phyloP scores from a whole-genome alignment of 345 rosid genomes.

The Brassica incana region DNA sequence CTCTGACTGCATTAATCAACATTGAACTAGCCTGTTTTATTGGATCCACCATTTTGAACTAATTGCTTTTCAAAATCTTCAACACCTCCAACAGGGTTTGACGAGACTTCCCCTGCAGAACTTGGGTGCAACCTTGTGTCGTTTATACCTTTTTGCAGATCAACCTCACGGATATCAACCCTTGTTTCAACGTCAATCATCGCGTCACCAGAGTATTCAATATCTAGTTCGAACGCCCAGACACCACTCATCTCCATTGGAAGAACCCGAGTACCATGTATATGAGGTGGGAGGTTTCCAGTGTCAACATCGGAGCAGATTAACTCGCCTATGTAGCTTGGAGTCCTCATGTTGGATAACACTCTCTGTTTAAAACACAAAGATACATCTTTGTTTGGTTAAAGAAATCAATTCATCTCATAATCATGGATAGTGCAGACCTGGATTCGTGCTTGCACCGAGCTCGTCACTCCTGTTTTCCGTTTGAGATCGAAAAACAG shows the following conservation, averaged over 20 bases:
- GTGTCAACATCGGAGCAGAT: conserved; percentile 60
- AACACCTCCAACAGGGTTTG: conserved; percentile 62
- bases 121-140: conserved; percentile 49
- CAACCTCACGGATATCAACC: conserved; percentile 66
- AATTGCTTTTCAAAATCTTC: conserved; percentile 63
- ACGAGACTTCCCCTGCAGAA: conserved; percentile 46
- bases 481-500: conserved; percentile 80
- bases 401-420: conserved; percentile 3
- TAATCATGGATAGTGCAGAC: conserved; percentile 43
- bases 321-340: conserved; percentile 79
- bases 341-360: conserved; percentile 84
- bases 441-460: conserved; percentile 70
- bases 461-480: conserved; percentile 47
- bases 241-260: conserved; percentile 75
- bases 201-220: conserved; percentile 80
- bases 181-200: conserved; percentile 75
- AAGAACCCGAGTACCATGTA: conserved; percentile 80
- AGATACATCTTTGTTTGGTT: neutral
- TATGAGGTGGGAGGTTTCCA: conserved; percentile 80
- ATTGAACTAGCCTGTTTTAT: conserved; percentile 52
- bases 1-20: conserved; percentile 39
- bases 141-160: conserved; percentile 57
- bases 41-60: conserved; percentile 43
- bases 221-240: conserved; percentile 90
- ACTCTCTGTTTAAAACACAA: conserved; percentile 55